A percentile compares a stretch with the other conserved stretches of the same genome.
These are phyloP conservation scores for Carex pumila DNA, from an alignment of 176 grass and related monocot genomes.

Conservation along the genomic window DNA sequence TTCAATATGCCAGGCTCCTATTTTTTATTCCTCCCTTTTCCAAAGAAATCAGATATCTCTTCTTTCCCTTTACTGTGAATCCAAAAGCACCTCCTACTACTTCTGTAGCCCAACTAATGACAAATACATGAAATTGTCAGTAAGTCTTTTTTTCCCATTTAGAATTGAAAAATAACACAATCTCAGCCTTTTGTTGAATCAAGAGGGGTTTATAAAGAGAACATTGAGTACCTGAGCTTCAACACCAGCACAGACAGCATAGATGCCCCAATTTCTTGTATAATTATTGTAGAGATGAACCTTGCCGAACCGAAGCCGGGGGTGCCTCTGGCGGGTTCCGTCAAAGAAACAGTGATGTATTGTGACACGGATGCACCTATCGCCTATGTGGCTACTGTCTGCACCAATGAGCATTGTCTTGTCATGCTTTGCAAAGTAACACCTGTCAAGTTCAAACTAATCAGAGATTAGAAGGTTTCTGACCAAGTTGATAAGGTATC, in stretches of 20 bases:
- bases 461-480: background rate
- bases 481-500: background rate
- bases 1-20: background rate
- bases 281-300: constrained; percentile 93
- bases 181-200: background rate
- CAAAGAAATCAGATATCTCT: background rate
- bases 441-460: constrained; percentile 23
- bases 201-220: background rate
- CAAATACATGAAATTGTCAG: background rate
- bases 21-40: background rate
- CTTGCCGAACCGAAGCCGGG: constrained; percentile 67
- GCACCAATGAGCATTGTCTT: constrained; percentile 85
- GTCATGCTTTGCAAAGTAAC: constrained; percentile 58
- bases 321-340: constrained; percentile 72
- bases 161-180: background rate
- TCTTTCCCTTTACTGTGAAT: background rate
- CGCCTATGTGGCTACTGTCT: constrained; percentile 39
- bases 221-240: constrained; percentile 46
- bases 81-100: background rate
- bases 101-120: background rate
- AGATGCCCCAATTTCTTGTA: constrained; percentile 62
- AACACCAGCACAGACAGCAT: constrained; percentile 56
- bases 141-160: background rate
- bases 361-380: constrained; percentile 66
- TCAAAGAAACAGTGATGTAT: constrained; percentile 90